Base-by-base conservation (phyloP, 495 filamentous ascomycete genomes). In the Evernia prunastri region DNA sequence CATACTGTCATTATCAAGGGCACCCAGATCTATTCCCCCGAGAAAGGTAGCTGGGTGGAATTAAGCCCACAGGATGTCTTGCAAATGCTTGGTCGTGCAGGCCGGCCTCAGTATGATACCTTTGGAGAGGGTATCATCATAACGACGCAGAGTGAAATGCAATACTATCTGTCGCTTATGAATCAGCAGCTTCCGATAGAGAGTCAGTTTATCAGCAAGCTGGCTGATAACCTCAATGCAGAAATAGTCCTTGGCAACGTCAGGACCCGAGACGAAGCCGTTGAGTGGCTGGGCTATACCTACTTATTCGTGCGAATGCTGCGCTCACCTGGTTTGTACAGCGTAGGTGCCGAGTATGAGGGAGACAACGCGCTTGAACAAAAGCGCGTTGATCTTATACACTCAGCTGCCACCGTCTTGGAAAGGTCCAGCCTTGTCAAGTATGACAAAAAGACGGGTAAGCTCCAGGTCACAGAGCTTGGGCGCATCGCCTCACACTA, bases 81-180 rank as follows among this genome's bases (percentile, higher is more conserved):
- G 40, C 94, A 99, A 74, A 99, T 99, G 94, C 86, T 99, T 67
- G 94, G 94, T 69, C 91, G 94, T 78, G 94, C 94, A 51, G 94
- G 94, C 72, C 86, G 94, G 61, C 94, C 94, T 12, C 94, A 99
- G 68, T 99, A 91, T 70, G 94, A 99, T 74, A 97, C 92, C 0
- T 97, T 94, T 70, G 94, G 94, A 70, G 94, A 97, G 69, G 94
- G 94, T 73, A 96, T 97, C 72, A 97, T 99, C 72, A 97, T 99
- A 69, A 99, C 94, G 0, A 91, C 90, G 2, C 93, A 97, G 71
- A 78, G 81, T 20, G 94, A 99, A 75, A 90, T 97, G 71, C 91
- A 96, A 64, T 99, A 97, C 74, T 99, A 97, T 63, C 84, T 97
- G 15, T 96, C 92, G 1, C 81, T 99, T 39, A 81, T 99, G 69